Evolutionary conservation across 2,329 filamentous ascomycete species (phyloP), one percentile per base, ranked within the genome.

Genomic region (Daldinia sp.): DNA sequence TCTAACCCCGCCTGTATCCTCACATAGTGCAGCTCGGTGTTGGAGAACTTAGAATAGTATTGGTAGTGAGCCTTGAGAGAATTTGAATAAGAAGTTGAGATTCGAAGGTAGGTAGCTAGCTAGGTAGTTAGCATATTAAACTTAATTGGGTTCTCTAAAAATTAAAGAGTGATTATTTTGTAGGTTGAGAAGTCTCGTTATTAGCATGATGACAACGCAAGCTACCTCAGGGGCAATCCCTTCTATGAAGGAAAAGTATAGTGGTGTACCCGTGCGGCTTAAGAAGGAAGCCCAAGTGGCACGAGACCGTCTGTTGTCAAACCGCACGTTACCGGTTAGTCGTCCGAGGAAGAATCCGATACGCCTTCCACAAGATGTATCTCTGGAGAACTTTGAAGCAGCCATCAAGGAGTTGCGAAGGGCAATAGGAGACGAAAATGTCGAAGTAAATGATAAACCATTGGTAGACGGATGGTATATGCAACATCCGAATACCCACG

Each of bases 361-460:
- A 5, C 67, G 68, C 23, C 71, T 74, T 13, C 74, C 74, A 13
- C 73, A 72, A 23, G 72, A 70, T 21, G 68, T 70, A 6, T 69
- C 70, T 0, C 41, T 32, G 3, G 70, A 70, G 3, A 32, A 53
- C 4, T 75, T 75, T 35, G 62, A 70, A 25, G 50, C 49, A 1
- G 77, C 77, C 1, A 67, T 78, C 35, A 67, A 69, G 5, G 76
- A 78, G 30, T 60, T 79, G 25, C 61, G 58, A 0, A 45, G 48
- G 5, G 64, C 69, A 10, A 66, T 79, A 17, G 74, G 73, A 3
- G 53, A 60, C n/a, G 61, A 48, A 7, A 63, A 67, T 30, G 66
- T 70, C 8, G 63, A 66, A 43, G 54, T 70, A 13, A 70, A 66
- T 13, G 66, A 68, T 27, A 64, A 67, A 19, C 49, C 54, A 5